Evolutionary conservation across 2,329 filamentous ascomycete species (phyloP), one percentile per base, ranked within the genome.

Genomic region (Monilinia laxa): DNA sequence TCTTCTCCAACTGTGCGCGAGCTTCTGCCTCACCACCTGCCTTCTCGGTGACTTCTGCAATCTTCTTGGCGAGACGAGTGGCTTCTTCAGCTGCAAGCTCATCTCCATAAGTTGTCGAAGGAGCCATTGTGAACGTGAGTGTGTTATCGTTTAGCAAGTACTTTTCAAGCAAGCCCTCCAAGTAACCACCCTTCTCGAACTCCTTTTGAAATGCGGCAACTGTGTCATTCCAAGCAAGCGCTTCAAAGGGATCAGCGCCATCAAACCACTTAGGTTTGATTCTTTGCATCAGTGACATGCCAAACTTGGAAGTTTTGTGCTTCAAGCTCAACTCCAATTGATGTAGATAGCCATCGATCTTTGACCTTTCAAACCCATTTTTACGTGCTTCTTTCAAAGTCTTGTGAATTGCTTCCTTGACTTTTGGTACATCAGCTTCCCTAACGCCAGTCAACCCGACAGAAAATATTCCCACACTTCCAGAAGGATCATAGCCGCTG

Each of bases 221-320:
- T 0, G 92, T 92, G 54, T 95, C 90, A 73, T 97, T 95, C 92
- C 93, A 98, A 2, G 92, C 90, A 47, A 99, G 81, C 16, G 92
- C 89, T 71, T 96, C 89, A 78, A 98, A 96, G 0, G 95, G 94
- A 76, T 98, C 92, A 4, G 93, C 88, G 6, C 94, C 95, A 67
- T 95, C 96, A 79, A 99, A 98, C 95, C 95, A 99, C 68, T 90
- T 89, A 2, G 92, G 90, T 76, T 96, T 91, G 10, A 97, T 83
- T 53, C 94, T 87, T 73, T 97, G 92, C 78, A 99, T 87, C 64
- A 98, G 85, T 23, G 89, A 89, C 83, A 97, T 92, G 18, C 95
- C 95, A 75, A 99, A 99, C 74, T 90, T 93, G 65, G 95, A 92
- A 0, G 93, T 97, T 82, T 98, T 98, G 80, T 99, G 93, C 80